Percentiles rank a stretch among this genome's conserved stretches.
phyloP scores from a whole-genome alignment of 1,284 basidiomycete species.

The Pseudozyma sp. region DNA sequence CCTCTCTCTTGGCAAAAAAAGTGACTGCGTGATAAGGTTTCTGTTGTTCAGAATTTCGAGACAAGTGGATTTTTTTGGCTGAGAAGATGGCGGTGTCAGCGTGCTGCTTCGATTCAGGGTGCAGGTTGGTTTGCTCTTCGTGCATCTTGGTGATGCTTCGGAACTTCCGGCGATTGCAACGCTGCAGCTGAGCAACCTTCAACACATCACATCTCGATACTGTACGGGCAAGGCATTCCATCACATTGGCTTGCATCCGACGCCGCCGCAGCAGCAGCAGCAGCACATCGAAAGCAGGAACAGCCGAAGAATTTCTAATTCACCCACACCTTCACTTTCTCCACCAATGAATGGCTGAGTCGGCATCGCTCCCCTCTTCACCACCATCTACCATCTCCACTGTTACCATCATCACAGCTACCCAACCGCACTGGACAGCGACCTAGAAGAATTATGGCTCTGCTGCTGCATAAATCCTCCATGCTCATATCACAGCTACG shows the following conservation, averaged over 20 bases:
- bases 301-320: not conserved
- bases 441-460: not conserved
- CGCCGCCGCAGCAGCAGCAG: not conserved
- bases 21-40: not conserved
- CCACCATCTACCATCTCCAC: constrained; percentile 1
- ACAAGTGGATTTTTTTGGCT: not conserved
- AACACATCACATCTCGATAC: not conserved
- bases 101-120: constrained; percentile 3
- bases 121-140: not conserved
- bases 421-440: not conserved
- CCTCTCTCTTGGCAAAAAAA: not conserved
- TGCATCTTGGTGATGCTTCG: not conserved
- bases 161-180: constrained; percentile 2
- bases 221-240: too few species aligned
- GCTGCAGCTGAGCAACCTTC: not conserved
- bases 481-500: constrained; percentile 1
- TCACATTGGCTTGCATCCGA: not conserved
- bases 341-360: not conserved
- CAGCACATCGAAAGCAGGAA: not conserved
- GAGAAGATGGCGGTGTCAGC: not conserved
- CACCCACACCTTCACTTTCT: not conserved
- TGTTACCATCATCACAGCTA: constrained; percentile 5
- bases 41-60: not conserved
- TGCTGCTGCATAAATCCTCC: not conserved
- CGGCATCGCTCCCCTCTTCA: not conserved